phyloP scores from a whole-genome alignment of 768 basidiomycete species.

The Royoungia palumana region DNA sequence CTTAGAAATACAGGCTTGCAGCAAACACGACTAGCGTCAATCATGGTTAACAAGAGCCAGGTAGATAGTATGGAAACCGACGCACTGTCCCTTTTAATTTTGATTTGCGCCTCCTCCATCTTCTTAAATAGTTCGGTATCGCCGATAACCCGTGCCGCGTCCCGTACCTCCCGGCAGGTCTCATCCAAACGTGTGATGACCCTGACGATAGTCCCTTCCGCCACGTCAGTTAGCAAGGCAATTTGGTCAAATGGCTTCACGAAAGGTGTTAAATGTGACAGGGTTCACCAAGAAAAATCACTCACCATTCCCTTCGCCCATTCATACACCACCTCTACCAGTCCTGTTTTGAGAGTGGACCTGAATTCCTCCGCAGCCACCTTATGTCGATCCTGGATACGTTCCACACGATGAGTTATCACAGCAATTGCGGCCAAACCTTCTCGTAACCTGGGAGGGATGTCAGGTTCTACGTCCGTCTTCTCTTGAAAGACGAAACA shows the following conservation, averaged over 20 bases:
- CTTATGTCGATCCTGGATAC: conserved; percentile 76
- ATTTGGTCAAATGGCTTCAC: conserved; percentile 93
- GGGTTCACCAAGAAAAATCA: conserved; percentile 16
- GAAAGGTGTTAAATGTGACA: background rate
- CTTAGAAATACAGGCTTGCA: conserved; percentile 81
- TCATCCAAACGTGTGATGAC: conserved; percentile 96
- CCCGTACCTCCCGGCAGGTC: conserved; percentile 93
- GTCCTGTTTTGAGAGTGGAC: conserved; percentile 79
- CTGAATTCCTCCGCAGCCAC: conserved; percentile 79
- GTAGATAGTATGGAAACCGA: conserved; percentile 17
- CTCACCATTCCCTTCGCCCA: conserved; percentile 98
- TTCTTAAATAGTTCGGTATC: conserved; percentile 95
- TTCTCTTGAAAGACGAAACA: conserved; percentile 99
- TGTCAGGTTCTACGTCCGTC: conserved; percentile 81
- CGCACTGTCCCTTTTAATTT: conserved; percentile 96
- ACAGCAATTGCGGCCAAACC: conserved; percentile 76
- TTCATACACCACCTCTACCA: conserved; percentile 96
- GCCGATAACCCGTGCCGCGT: conserved; percentile 96
- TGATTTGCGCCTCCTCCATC: conserved; percentile 93
- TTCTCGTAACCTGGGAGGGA: conserved; percentile 75
- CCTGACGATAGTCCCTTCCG: conserved; percentile 95
- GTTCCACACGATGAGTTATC: conserved; percentile 75
- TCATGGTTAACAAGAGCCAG: conserved; percentile 5
- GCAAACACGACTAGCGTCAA: conserved; percentile 69
- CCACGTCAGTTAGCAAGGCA: conserved; percentile 85